Percentiles rank a stretch among this genome's conserved stretches.
phyloP scores from a whole-genome alignment of 305 asterid species.

The Ilex paraguariensis region DNA sequence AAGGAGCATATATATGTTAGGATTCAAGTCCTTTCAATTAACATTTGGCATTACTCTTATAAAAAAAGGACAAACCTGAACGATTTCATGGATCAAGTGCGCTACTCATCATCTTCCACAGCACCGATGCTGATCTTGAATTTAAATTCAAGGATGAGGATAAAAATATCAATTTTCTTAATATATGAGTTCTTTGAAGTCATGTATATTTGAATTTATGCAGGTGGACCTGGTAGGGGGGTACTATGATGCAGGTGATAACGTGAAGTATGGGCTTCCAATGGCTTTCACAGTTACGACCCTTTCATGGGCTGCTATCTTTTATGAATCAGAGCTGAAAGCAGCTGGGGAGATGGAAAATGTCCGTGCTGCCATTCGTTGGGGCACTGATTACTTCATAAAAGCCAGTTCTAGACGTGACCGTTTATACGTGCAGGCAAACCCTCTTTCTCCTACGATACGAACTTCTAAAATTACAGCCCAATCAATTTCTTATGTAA shows the following conservation, averaged over 20 bases:
- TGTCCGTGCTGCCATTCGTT: conserved; percentile 37
- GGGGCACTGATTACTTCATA: conserved; percentile 75
- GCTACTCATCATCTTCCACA: too few species aligned
- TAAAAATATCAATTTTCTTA: too few species aligned
- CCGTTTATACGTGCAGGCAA: conserved; percentile 57
- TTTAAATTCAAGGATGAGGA: too few species aligned
- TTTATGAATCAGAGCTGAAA: conserved; percentile 37
- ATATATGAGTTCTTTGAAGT: too few species aligned
- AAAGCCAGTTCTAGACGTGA: conserved; percentile 47
- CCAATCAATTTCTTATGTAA: too few species aligned
- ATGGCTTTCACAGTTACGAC: conserved; percentile 82
- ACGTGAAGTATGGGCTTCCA: conserved; percentile 74
- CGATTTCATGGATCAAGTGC: too few species aligned
- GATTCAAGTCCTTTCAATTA: too few species aligned
- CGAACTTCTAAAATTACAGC: background rate
- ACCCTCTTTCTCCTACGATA: too few species aligned
- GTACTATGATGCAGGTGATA: conserved; percentile 87
- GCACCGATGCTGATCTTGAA: too few species aligned
- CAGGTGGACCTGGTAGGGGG: conserved; percentile 89
- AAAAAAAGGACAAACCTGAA: too few species aligned
- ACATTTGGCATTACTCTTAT: too few species aligned
- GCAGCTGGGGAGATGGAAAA: conserved; percentile 59
- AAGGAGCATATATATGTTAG: too few species aligned
- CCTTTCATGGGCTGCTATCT: conserved; percentile 60
- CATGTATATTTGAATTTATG: background rate